Conservation (phyloP, 2,329 filamentous ascomycete species). For the Colletotrichum sp. region DNA sequence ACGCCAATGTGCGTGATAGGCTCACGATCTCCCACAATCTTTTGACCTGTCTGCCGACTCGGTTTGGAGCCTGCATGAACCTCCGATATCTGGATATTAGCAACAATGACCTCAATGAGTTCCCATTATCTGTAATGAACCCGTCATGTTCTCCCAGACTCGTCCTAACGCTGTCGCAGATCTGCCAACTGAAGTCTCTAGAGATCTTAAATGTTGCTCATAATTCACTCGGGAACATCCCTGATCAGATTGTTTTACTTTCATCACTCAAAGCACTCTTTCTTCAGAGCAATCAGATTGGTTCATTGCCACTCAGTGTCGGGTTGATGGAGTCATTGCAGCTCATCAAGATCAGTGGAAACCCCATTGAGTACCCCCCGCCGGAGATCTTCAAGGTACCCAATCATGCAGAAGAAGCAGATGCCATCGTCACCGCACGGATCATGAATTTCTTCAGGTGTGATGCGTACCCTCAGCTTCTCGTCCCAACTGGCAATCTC, state of each 20-base stretch:
- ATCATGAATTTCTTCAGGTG: neutral
- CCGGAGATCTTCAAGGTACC: neutral
- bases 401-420: neutral
- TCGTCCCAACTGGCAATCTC: neutral
- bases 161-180: neutral
- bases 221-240: neutral
- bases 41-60: neutral
- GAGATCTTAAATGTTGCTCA: neutral
- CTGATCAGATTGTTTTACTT: neutral
- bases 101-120: neutral
- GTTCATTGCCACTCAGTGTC: neutral
- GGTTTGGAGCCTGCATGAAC: neutral
- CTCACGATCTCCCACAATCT: neutral
- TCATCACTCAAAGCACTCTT: neutral
- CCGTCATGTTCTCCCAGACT: neutral
- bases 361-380: neutral
- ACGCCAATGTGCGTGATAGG: neutral
- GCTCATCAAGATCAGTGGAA: neutral
- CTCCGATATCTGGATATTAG: neutral
- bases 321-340: neutral
- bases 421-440: neutral
- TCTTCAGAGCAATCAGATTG: neutral
- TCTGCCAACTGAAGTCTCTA: neutral
- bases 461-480: neutral
- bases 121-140: neutral